phyloP scores from a whole-genome alignment of 495 filamentous ascomycete species.

The Lepidopterella palustris region DNA sequence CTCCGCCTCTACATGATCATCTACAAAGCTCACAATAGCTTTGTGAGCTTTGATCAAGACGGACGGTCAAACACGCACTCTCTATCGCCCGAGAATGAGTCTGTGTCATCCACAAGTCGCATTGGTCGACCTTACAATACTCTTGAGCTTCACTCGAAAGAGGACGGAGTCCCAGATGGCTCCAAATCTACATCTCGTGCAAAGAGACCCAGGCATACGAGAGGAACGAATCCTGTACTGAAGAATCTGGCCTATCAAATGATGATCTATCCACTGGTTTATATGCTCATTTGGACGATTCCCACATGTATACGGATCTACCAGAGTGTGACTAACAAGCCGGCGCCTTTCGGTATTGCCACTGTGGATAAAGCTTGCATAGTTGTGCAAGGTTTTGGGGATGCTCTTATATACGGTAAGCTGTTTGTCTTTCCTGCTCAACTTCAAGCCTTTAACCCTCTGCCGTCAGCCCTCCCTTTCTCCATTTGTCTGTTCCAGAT shows the following conservation, averaged over 20 bases:
- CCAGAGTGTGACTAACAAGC: slow-evolving; percentile 33
- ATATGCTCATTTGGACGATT: slow-evolving; percentile 42
- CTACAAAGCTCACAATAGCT: slow-evolving; percentile 37
- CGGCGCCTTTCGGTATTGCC: slow-evolving; percentile 38
- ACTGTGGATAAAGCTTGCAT: slow-evolving; percentile 43
- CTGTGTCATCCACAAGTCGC: slow-evolving; percentile 22
- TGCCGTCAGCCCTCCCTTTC: too few relatives aligned
- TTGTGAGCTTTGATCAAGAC: slow-evolving; percentile 36
- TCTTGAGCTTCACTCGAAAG: too few relatives aligned
- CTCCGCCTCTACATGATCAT: slow-evolving; percentile 39
- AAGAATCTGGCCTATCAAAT: slow-evolving; percentile 40
- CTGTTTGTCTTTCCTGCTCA: too few relatives aligned
- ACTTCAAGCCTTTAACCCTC: too few relatives aligned
- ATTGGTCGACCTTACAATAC: slow-evolving; percentile 22
- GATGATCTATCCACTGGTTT: slow-evolving; percentile 42
- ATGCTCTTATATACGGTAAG: slow-evolving; percentile 43
- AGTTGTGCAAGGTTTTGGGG: slow-evolving; percentile 41
- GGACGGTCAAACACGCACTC: slow-evolving; percentile 10
- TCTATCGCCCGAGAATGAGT: slow-evolving; percentile 19
- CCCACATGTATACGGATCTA: slow-evolving; percentile 43
- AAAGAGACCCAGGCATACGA: slow-evolving; percentile 1
- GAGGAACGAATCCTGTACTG: slow-evolving; percentile 20
- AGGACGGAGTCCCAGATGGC: too few relatives aligned
- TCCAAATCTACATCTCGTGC: slow-evolving; percentile 7
- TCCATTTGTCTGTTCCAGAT: too few relatives aligned